Evolutionary conservation across 1,139 yeast genomes (phyloP).

Genomic region (Magnusiomyces ingens): DNA sequence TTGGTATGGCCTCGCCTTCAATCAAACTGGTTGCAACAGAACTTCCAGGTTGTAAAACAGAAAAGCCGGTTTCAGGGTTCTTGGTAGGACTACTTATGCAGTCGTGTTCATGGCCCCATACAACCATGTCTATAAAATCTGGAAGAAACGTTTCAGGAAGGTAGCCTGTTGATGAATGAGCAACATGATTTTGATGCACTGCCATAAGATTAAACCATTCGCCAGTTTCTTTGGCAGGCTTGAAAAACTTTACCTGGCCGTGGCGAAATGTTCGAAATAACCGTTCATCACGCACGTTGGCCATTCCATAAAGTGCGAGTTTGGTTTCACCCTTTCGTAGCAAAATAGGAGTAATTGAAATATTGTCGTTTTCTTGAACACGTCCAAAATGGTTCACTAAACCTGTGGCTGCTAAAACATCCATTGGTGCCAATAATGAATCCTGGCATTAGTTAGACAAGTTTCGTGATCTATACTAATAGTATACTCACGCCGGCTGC

Average conservation of each 20-base stretch:
- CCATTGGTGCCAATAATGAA: constrained; percentile 76
- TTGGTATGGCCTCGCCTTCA: constrained; percentile 75
- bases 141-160: constrained; percentile 85
- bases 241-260: constrained; percentile 68
- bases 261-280: constrained; percentile 75
- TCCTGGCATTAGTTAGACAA: constrained; percentile 10
- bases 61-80: constrained; percentile 64
- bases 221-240: constrained; percentile 49
- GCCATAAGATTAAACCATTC: constrained; percentile 82
- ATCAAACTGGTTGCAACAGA: constrained; percentile 87
- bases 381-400: constrained; percentile 86
- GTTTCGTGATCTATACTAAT: background rate
- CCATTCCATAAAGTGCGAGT: constrained; percentile 81
- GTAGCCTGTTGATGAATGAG: constrained; percentile 74
- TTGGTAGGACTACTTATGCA: constrained; percentile 66
- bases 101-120: constrained; percentile 99
- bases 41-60: constrained; percentile 88
- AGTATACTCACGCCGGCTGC: constrained; percentile 60
- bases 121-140: constrained; percentile 64
- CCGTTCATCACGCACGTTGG: constrained; percentile 85
- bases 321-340: constrained; percentile 77
- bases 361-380: constrained; percentile 66
- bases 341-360: constrained; percentile 69
- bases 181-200: constrained; percentile 83
- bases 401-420: constrained; percentile 74